Conservation (phyloP, 495 filamentous ascomycete genomes). For the Trichoderma reesei region DNA sequence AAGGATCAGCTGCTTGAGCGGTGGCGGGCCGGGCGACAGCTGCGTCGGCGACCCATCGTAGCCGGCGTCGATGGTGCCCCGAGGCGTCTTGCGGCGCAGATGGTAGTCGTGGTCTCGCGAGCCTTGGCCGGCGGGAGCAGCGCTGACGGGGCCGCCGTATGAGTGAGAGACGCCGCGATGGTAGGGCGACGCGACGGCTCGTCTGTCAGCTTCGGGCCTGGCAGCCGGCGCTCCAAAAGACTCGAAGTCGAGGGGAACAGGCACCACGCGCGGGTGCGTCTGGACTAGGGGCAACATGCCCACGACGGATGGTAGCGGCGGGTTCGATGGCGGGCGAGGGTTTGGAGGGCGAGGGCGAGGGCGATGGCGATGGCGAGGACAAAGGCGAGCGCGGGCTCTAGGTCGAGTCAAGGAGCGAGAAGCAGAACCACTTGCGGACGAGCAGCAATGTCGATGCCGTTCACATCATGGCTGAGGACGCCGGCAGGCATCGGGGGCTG, state of each 20-base stretch:
- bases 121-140: not conserved
- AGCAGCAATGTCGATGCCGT: not conserved
- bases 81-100: slow-evolving; percentile 86
- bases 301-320: not conserved
- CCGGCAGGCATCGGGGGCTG: slow-evolving; percentile 4
- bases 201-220: not conserved
- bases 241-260: not conserved
- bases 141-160: not conserved
- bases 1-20: slow-evolving; percentile 82
- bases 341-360: too few relatives aligned
- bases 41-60: slow-evolving; percentile 84
- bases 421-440: not conserved
- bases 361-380: too few relatives aligned
- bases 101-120: slow-evolving; percentile 51
- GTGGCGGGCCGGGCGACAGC: slow-evolving; percentile 63
- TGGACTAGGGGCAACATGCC: slow-evolving; percentile 10
- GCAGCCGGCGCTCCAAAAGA: not conserved
- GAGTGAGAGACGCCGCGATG: not conserved
- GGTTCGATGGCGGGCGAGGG: not conserved
- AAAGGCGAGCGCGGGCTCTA: not conserved
- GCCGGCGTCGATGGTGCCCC: slow-evolving; percentile 81
- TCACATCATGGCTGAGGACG: slow-evolving; percentile 3
- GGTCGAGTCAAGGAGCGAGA: not conserved
- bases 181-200: slow-evolving; percentile 4
- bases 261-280: slow-evolving; percentile 9